A percentile compares a stretch with the other conserved stretches of the same genome.
These are phyloP conservation scores for Saccharomycopsis microspora DNA, from an alignment of 805 yeast species.

Conservation along the genomic window DNA sequence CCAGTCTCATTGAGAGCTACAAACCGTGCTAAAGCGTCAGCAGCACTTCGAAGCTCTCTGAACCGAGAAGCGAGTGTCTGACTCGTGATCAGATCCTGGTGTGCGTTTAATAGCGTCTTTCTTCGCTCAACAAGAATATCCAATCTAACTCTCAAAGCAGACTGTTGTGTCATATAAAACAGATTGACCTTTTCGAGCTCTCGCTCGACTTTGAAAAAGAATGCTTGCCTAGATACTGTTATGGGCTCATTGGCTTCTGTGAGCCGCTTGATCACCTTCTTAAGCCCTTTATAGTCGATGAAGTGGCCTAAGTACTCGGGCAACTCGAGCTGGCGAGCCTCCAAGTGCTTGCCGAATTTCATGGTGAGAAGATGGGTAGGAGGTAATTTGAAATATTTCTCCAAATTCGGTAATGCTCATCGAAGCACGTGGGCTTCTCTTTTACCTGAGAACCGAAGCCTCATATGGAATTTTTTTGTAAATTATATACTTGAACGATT, in stretches of 20 bases:
- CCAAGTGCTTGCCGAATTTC: slow-evolving; percentile 96
- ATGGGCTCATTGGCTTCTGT: slow-evolving; percentile 87
- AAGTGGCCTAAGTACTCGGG: slow-evolving; percentile 93
- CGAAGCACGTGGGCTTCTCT: too few species aligned
- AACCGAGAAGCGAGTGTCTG: slow-evolving; percentile 80
- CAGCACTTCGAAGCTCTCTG: slow-evolving; percentile 79
- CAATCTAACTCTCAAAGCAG: slow-evolving; percentile 69
- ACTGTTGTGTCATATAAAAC: slow-evolving; percentile 86
- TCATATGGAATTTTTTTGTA: too few species aligned
- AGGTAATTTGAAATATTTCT: too few species aligned
- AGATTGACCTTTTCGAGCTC: slow-evolving; percentile 91
- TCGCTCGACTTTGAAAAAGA: slow-evolving; percentile 81
- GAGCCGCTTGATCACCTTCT: slow-evolving; percentile 73
- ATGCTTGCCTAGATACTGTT: slow-evolving; percentile 25
- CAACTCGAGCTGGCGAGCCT: slow-evolving; percentile 84
- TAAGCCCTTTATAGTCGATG: slow-evolving; percentile 88
- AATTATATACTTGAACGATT: too few species aligned
- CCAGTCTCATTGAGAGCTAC: slow-evolving; percentile 94
- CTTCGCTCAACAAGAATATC: slow-evolving; percentile 70
- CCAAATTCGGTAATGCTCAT: too few species aligned
- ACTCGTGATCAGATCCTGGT: slow-evolving; percentile 50
- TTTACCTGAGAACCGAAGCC: too few species aligned
- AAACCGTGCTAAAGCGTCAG: slow-evolving; percentile 82
- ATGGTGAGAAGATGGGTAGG: slow-evolving; percentile 16
- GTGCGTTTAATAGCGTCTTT: slow-evolving; percentile 30